phyloP scores from a whole-genome alignment of 129 eudicot species.

The Helianthus tuberosus region DNA sequence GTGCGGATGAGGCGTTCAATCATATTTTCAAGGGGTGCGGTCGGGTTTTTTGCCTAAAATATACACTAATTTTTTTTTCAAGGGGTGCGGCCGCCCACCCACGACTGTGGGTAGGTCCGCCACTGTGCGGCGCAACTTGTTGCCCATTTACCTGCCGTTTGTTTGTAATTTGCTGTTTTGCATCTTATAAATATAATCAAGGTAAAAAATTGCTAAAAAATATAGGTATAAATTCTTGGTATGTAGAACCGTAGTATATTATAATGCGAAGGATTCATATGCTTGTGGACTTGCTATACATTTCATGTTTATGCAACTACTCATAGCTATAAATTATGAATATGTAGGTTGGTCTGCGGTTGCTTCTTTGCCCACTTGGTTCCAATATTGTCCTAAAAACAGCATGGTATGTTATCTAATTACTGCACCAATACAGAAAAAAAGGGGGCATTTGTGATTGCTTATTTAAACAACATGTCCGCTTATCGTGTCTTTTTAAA shows the following conservation, averaged over 20 bases:
- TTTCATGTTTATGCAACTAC: not conserved
- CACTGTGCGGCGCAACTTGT: no score
- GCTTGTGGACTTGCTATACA: not conserved
- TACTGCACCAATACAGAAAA: not conserved
- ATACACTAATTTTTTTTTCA: no score
- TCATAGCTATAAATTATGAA: not conserved
- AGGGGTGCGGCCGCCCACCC: no score
- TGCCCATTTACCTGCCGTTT: no score
- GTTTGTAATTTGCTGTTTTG: no score
- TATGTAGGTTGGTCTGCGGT: conserved; percentile 75
- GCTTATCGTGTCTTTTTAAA: no score
- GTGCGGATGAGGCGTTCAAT: no score
- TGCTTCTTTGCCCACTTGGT: conserved; percentile 80
- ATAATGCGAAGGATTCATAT: conserved; percentile 3
- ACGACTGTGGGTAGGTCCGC: no score
- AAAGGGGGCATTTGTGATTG: not conserved
- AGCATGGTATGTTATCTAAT: conserved; percentile 60
- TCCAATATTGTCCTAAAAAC: conserved; percentile 78
- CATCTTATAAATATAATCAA: no score
- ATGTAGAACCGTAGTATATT: not conserved
- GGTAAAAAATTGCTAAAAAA: not conserved
- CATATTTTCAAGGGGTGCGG: no score
- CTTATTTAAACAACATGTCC: no score
- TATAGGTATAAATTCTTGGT: not conserved
- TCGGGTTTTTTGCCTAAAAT: no score